Percentiles rank a stretch among this genome's conserved stretches.
Conservation (phyloP, 2,329 filamentous ascomycete genomes). For the Penicillium janthinellum region DNA sequence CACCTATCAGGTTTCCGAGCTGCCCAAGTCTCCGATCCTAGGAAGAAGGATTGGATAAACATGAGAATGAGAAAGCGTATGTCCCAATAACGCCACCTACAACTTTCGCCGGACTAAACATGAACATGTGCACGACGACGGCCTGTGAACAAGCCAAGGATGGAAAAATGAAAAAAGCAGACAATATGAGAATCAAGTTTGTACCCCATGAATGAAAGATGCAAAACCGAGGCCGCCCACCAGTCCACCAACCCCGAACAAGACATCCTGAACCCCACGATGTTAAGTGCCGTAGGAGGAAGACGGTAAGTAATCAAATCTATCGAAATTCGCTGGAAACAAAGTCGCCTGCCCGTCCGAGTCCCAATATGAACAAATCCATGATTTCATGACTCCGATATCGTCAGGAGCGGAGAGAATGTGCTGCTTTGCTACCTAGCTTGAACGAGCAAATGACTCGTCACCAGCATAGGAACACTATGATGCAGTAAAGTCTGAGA, state of each 20-base stretch:
- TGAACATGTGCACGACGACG: not conserved
- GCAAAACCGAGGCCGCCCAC: not conserved
- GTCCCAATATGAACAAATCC: conserved; percentile 19
- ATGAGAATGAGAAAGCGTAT: not conserved
- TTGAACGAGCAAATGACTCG: not conserved
- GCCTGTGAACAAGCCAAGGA: not conserved
- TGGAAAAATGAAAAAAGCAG: not conserved
- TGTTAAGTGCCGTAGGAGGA: not conserved
- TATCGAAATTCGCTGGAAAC: not conserved
- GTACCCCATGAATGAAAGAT: not conserved
- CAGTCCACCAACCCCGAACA: not conserved
- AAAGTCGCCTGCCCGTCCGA: conserved; percentile 9
- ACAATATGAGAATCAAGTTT: not conserved
- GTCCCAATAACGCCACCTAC: conserved; percentile 4
- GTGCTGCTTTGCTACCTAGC: not conserved
- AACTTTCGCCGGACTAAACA: conserved; percentile 5
- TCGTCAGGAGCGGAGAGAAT: conserved; percentile 13
- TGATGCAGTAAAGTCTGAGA: conserved; percentile 34
- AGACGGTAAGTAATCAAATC: not conserved
- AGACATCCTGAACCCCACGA: not conserved
- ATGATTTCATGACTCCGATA: conserved; percentile 27
- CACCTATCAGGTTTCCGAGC: not conserved
- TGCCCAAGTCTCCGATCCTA: not conserved
- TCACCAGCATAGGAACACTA: conserved; percentile 4
- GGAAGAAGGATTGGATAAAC: not conserved